phyloP scores from a whole-genome alignment of 2,329 filamentous ascomycete species.

The Phoma sp. region DNA sequence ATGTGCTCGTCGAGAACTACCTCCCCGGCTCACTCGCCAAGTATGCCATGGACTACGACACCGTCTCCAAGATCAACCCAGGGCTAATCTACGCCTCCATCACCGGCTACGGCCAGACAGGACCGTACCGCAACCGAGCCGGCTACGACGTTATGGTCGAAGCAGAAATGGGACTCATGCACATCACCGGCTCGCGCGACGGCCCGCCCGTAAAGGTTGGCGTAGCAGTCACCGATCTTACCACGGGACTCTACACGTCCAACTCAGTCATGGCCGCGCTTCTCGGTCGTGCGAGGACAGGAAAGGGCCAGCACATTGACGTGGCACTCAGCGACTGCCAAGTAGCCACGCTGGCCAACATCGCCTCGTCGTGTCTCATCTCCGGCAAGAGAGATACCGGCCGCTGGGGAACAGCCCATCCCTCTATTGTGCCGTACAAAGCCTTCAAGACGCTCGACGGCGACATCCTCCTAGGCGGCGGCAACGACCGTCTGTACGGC shows the following conservation, averaged over 20 bases:
- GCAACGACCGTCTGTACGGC: constrained; percentile 68
- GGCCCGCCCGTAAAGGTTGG: constrained; percentile 96
- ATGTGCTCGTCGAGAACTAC: constrained; percentile 97
- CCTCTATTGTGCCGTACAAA: constrained; percentile 95
- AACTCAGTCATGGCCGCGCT: constrained; percentile 96
- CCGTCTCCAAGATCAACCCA: constrained; percentile 81
- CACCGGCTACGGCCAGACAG: constrained; percentile 95
- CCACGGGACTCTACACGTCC: constrained; percentile 91
- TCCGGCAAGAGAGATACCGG: constrained; percentile 87
- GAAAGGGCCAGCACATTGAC: constrained; percentile 90
- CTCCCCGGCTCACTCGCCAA: constrained; percentile 88
- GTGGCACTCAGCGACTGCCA: constrained; percentile 92
- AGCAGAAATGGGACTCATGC: constrained; percentile 97
- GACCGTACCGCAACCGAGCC: constrained; percentile 83
- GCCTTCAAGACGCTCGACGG: constrained; percentile 73
- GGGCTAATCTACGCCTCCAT: constrained; percentile 92
- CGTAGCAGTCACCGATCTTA: constrained; percentile 94
- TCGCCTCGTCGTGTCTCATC: constrained; percentile 89
- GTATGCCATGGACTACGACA: constrained; percentile 88
- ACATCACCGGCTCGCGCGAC: constrained; percentile 89
- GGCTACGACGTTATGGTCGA: constrained; percentile 99
- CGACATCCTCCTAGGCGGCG: constrained; percentile 68
- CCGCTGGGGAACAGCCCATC: constrained; percentile 95
- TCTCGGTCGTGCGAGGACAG: constrained; percentile 74
- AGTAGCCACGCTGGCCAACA: constrained; percentile 91